Conservation (phyloP, 1,284 basidiomycete genomes). For the Puccinia horiana region DNA sequence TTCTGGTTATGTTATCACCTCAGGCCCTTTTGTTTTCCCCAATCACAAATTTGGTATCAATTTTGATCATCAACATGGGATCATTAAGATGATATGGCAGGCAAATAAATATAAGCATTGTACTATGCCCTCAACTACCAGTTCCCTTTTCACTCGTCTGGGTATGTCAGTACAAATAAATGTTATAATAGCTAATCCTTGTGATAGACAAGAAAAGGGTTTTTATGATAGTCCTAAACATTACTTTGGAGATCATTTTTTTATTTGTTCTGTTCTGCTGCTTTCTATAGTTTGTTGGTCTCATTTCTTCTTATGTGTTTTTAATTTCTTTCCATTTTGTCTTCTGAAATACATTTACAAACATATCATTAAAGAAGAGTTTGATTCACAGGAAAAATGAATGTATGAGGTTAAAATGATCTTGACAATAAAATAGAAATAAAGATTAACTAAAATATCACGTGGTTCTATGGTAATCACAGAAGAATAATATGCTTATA, state of each 20-base stretch:
- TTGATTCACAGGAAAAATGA: too few relatives aligned
- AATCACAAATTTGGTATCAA: conserved; percentile 1
- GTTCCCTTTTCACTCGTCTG: not conserved
- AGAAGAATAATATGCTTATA: too few relatives aligned
- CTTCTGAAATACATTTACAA: too few relatives aligned
- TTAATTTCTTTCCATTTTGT: too few relatives aligned
- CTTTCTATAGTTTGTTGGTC: too few relatives aligned
- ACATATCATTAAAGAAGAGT: too few relatives aligned
- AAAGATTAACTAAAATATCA: too few relatives aligned
- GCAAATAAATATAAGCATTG: conserved; percentile 14
- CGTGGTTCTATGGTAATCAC: too few relatives aligned
- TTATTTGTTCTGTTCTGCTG: conserved; percentile 7
- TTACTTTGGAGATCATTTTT: conserved; percentile 14
- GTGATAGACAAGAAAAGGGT: not conserved
- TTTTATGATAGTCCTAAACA: not conserved
- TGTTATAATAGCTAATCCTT: not conserved
- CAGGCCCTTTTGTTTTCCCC: not conserved
- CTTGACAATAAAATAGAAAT: too few relatives aligned
- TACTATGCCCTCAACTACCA: not conserved
- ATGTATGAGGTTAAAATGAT: too few relatives aligned
- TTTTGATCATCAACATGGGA: not conserved
- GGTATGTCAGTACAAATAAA: not conserved
- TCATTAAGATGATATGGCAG: not conserved
- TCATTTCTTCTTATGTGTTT: too few relatives aligned
- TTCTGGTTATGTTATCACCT: not conserved